Base-by-base conservation (phyloP, 805 yeast genomes). In the Phaffomyces antillensis region DNA sequence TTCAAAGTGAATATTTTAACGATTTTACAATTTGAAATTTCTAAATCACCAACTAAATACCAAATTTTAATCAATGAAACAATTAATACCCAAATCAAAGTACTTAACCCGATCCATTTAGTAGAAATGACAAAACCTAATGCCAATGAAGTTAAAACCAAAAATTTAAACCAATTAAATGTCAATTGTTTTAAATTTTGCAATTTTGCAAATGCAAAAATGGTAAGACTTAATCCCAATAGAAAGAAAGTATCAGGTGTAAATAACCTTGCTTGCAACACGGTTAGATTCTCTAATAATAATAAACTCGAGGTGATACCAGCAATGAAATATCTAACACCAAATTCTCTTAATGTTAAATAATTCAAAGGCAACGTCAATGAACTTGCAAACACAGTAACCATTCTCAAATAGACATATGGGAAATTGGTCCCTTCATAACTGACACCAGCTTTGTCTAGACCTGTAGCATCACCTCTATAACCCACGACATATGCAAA, bases 71-170 rank as follows among this genome's bases (percentile, higher is more conserved):
- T 42, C 3, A 75, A 47, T 2, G 67, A 64, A 39, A 79, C 55
- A 0, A 66, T 5, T 3, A 79, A 73, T 12, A 85, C 64, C 95
- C 95, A 88, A 0, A 63, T 63, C 45, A 79, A 63, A 0, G 91
- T 83, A 55, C 78, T 76, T 20, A 81, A 42, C 0, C 96, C 97
- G 5, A 83, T 73, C 73, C 80, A 76, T 58, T 86, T 86, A 4
- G 84, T 73, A 8, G 89, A 74, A 2, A 79, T 61, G 1, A 81
- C 62, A 39, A 70, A 73, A 15, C 77, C 96, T 53, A 76, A 67
- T 4, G 66, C 71, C 53, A 63, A 12, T 56, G 78, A 83, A 26
- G 81, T 62, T 33, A 72, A 52, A 2, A 71, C 39, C 45, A 84
- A 54, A 47, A 70, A 67, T 47, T 67, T 65, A 61, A 64, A 66